A percentile compares a stretch with the other conserved stretches of the same genome.
These are phyloP conservation scores for Aspergillus ellipticus DNA, from an alignment of 495 filamentous ascomycete species.

Conservation along the genomic window DNA sequence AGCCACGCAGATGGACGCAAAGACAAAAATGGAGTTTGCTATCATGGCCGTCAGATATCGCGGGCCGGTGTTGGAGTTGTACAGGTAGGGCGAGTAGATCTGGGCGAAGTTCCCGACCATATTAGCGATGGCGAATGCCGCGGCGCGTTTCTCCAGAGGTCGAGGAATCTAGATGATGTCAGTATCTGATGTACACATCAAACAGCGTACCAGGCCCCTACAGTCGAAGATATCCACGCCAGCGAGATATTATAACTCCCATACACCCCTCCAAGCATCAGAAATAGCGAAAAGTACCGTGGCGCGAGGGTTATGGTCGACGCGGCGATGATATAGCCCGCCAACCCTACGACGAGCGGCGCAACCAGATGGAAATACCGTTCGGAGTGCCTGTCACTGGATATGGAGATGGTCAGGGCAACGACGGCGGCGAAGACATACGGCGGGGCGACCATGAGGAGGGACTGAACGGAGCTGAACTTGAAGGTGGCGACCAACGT, in stretches of 20 bases:
- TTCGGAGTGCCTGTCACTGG: slow-evolving; percentile 71
- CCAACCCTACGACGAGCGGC: slow-evolving; percentile 66
- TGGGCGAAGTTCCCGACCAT: background rate
- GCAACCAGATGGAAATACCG: slow-evolving; percentile 68
- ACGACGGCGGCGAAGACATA: slow-evolving; percentile 65
- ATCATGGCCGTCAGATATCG: no score
- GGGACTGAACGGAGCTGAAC: slow-evolving; percentile 22
- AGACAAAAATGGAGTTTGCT: no score
- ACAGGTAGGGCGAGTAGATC: slow-evolving; percentile 25
- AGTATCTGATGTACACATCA: background rate
- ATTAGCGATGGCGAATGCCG: background rate
- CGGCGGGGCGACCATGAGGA: slow-evolving; percentile 69
- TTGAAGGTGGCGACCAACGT: slow-evolving; percentile 60
- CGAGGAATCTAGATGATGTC: background rate
- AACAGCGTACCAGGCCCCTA: background rate
- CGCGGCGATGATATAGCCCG: slow-evolving; percentile 12
- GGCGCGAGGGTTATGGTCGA: no score
- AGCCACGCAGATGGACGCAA: no score
- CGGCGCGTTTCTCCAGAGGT: background rate
- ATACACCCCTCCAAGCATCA: background rate
- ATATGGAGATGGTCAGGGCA: slow-evolving; percentile 64
- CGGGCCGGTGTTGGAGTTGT: background rate
- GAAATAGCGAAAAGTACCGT: background rate
- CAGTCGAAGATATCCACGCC: background rate
- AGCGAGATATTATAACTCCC: background rate